phyloP scores from a whole-genome alignment of 106 monocot genomes.

The Triglochin maritima region DNA sequence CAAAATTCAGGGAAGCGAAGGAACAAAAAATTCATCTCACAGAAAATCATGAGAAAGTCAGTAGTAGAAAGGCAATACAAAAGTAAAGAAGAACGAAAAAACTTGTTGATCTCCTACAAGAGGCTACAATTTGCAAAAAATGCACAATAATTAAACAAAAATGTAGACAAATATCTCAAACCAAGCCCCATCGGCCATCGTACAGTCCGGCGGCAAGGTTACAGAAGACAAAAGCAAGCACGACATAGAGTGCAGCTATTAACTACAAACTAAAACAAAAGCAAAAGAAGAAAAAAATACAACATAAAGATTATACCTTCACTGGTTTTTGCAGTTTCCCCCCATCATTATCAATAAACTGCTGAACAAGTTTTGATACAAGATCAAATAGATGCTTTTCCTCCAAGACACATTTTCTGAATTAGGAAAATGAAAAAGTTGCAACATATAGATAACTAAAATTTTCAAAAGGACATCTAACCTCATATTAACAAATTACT shows the following conservation, averaged over 20 bases:
- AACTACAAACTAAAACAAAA: background rate
- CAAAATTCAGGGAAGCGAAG: background rate
- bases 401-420: conserved; percentile 75
- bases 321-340: conserved; percentile 29
- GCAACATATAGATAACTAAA: background rate
- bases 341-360: conserved; percentile 26
- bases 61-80: too few relatives aligned
- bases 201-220: too few relatives aligned
- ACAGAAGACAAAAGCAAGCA: too few relatives aligned
- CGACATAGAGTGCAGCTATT: background rate
- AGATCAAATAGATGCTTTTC: conserved; percentile 41
- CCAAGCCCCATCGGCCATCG: too few relatives aligned
- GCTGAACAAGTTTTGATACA: conserved; percentile 55
- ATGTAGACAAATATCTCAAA: too few relatives aligned
- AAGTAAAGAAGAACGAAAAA: too few relatives aligned
- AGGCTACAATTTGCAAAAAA: too few relatives aligned
- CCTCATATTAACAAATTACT: too few relatives aligned
- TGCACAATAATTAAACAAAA: too few relatives aligned
- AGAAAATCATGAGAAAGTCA: too few relatives aligned
- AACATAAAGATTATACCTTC: conserved; percentile 39
- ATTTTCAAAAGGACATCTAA: background rate
- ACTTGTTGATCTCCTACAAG: too few relatives aligned
- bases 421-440: conserved; percentile 10
- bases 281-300: background rate
- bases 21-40: too few relatives aligned